phyloP scores from a whole-genome alignment of 192 early-diverging fungal genomes.

The Gigaspora rosea region DNA sequence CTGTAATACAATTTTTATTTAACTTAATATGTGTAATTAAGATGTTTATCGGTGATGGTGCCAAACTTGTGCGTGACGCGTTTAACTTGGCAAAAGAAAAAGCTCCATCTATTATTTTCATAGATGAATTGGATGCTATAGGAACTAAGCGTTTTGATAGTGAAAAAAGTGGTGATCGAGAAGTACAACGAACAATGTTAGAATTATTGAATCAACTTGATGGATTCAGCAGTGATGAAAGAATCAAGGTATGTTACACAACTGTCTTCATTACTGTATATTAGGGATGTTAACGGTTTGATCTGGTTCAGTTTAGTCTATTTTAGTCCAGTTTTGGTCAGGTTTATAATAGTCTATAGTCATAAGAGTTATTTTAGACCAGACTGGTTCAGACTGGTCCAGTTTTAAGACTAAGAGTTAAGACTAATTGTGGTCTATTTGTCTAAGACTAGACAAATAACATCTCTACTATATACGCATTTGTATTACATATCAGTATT shows the following conservation, averaged over 20 bases:
- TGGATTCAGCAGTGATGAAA: slow-evolving; percentile 92
- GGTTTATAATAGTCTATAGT: too few species aligned
- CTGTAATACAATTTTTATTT: not conserved
- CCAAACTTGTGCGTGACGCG: slow-evolving; percentile 95
- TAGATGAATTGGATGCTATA: slow-evolving; percentile 98
- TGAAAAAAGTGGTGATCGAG: slow-evolving; percentile 97
- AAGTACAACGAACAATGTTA: slow-evolving; percentile 98
- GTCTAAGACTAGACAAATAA: too few species aligned
- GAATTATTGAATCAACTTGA: slow-evolving; percentile 98
- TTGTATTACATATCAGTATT: not conserved
- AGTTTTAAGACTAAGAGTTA: too few species aligned
- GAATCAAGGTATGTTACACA: slow-evolving; percentile 79
- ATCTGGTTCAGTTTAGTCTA: too few species aligned
- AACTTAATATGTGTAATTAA: slow-evolving; percentile 9
- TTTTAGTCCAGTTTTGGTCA: too few species aligned
- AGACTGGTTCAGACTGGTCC: too few species aligned
- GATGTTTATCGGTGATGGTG: slow-evolving; percentile 99
- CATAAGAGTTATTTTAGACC: too few species aligned
- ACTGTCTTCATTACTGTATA: not conserved
- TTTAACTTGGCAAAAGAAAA: slow-evolving; percentile 98
- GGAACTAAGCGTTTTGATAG: slow-evolving; percentile 99
- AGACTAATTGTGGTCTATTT: too few species aligned
- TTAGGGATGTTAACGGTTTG: too few species aligned
- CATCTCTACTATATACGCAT: not conserved
- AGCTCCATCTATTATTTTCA: slow-evolving; percentile 97